These are phyloP conservation scores for Entomortierella beljakovae DNA, from an alignment of 192 early-diverging fungal species.

Conservation along the genomic window DNA sequence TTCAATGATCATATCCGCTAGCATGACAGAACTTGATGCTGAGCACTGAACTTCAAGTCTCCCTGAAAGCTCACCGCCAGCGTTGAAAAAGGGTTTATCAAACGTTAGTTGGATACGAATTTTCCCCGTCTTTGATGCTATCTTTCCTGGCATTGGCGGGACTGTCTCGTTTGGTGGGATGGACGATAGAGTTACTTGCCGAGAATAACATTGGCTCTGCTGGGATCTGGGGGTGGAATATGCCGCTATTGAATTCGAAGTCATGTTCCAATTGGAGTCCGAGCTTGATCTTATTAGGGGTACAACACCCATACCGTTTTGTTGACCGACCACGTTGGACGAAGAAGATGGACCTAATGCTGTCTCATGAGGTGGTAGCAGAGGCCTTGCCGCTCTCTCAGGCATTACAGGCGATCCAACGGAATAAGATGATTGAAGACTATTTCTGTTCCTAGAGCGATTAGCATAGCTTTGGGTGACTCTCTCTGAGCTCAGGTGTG, in stretches of 20 bases:
- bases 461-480: not conserved
- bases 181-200: slow-evolving; percentile 33
- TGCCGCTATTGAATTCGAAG: not conserved
- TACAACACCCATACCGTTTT: not conserved
- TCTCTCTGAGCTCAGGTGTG: too few species aligned
- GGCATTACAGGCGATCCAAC: slow-evolving; percentile 3
- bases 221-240: slow-evolving; percentile 6
- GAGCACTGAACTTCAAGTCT: slow-evolving; percentile 47
- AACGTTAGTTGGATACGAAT: slow-evolving; percentile 44
- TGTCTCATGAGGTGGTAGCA: too few species aligned
- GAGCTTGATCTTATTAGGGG: not conserved
- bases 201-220: slow-evolving; percentile 21
- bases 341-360: too few species aligned
- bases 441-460: slow-evolving; percentile 3
- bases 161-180: slow-evolving; percentile 38
- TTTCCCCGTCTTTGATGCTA: slow-evolving; percentile 46
- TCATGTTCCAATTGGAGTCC: slow-evolving; percentile 10
- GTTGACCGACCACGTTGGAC: not conserved
- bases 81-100: slow-evolving; percentile 46
- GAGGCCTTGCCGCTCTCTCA: slow-evolving; percentile 4
- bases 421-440: slow-evolving; percentile 7
- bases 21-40: slow-evolving; percentile 35
- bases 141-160: slow-evolving; percentile 39
- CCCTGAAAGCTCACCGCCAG: slow-evolving; percentile 53
- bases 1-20: slow-evolving; percentile 46